These are phyloP conservation scores for Diatrype stigma DNA, from an alignment of 2,329 filamentous ascomycete species.

Conservation along the genomic window DNA sequence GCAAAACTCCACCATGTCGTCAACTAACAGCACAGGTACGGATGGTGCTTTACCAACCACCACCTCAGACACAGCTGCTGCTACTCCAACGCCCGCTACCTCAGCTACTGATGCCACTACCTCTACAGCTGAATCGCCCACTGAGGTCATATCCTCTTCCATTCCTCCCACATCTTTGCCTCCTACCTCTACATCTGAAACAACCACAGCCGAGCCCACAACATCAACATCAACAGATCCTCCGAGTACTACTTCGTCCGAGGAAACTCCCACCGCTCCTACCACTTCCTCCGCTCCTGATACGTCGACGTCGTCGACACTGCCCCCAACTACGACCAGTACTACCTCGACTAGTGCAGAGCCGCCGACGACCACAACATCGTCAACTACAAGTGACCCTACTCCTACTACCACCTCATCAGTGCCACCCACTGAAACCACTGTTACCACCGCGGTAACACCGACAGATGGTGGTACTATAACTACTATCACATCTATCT, in stretches of 20 bases:
- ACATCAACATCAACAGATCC: background rate
- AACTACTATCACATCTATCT: constrained; percentile 19
- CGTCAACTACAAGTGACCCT: constrained; percentile 5
- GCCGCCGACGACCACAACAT: constrained; percentile 1
- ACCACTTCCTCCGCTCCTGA: constrained; percentile 18
- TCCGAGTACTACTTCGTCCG: constrained; percentile 8
- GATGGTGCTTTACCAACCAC: constrained; percentile 9
- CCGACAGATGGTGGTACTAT: constrained; percentile 6
- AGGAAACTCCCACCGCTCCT: constrained; percentile 16
- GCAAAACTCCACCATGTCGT: constrained; percentile 28
- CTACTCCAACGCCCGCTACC: background rate
- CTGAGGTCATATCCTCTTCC: constrained; percentile 6
- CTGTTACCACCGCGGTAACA: background rate
- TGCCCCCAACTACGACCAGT: constrained; percentile 5
- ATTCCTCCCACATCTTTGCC: constrained; percentile 3
- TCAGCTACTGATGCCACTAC: constrained; percentile 6
- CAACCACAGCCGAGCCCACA: constrained; percentile 2
- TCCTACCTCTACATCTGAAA: background rate
- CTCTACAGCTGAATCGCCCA: background rate
- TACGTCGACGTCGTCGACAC: constrained; percentile 7
- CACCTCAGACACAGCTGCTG: constrained; percentile 7
- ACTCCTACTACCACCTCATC: constrained; percentile 4
- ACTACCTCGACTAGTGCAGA: constrained; percentile 8
- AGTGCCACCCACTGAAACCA: constrained; percentile 1
- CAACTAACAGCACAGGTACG: constrained; percentile 19